Evolutionary conservation across 345 rosid genomes (phyloP), one percentile per base, ranked within the genome.

Genomic region (Salix purpurea): DNA sequence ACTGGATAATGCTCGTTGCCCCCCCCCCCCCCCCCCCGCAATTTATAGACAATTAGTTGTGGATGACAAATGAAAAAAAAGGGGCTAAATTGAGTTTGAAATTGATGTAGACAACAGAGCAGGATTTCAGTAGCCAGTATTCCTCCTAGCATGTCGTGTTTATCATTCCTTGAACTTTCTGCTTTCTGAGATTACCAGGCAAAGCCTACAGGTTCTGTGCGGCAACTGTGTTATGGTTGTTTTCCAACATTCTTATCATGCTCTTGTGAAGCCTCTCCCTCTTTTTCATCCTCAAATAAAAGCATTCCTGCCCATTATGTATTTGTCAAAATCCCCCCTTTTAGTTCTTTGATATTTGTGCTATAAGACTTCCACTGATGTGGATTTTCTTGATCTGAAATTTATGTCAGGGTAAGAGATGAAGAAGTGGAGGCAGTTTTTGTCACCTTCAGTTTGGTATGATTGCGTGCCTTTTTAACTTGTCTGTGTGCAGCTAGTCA

Each of bases 371-470:
- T 56, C 1, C 10, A 54, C 12, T 23, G 14, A 19, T 72, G 32
- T 21, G 5, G 24, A 26, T 11, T 69, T 44, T 30, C 67, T 39
- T 70, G 37, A 68, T 76, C 70, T 67, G 48, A 71, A 71, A 52
- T 64, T 21, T 73, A 37, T 81, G 67, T 76, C 82, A 81, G 84
- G 74, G 56, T 54, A 78, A 78, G 76, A 69, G 81, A 36, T 81
- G 84, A 84, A 70, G 84, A 69, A 64, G 44, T 36, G 14, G 67
- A 69, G 48, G 66, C 19, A 26, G 67, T 56, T 32, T 34, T 12
- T 16, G 24, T 56, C 16, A 34, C 7, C 23, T 39, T 19, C 10
- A 42, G 46, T 70, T 30, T 56, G 39, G 39, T 40, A 18, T 26
- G 34, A 24, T 24, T 14, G 39, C 36, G 66, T 76, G 61, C 69